Conservation (phyloP, 352 stramenopile species). For the Globisporangium irregulare region DNA sequence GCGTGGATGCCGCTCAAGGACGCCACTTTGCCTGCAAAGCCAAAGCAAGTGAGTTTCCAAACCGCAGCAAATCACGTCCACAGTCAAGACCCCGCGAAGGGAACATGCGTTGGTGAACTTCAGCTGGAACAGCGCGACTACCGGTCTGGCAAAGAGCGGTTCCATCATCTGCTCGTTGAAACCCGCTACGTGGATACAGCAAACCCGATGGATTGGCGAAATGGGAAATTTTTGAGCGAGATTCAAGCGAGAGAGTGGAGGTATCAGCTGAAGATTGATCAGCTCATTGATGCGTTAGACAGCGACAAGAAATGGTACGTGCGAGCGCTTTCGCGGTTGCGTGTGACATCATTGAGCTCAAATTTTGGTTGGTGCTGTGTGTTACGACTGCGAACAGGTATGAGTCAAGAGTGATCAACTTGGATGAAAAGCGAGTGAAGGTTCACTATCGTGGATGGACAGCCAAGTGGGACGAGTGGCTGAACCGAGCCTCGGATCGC, state of each 20-base stretch:
- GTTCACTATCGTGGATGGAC: slow-evolving; percentile 98
- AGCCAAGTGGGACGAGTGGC: slow-evolving; percentile 96
- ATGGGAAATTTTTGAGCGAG: slow-evolving; percentile 60
- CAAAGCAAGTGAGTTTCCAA: slow-evolving; percentile 9
- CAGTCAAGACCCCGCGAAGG: slow-evolving; percentile 1
- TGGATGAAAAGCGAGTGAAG: slow-evolving; percentile 52
- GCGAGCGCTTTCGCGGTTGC: neutral
- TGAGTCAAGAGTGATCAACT: slow-evolving; percentile 58
- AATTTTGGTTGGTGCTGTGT: neutral
- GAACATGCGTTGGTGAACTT: slow-evolving; percentile 35
- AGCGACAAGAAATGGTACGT: slow-evolving; percentile 72
- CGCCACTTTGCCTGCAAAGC: slow-evolving; percentile 13
- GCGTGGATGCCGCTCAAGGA: slow-evolving; percentile 43
- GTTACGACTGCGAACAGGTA: slow-evolving; percentile 27
- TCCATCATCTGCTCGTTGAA: slow-evolving; percentile 69
- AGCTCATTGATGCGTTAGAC: slow-evolving; percentile 76
- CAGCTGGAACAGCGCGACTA: slow-evolving; percentile 57
- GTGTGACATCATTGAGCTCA: neutral
- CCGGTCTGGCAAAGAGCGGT: slow-evolving; percentile 48
- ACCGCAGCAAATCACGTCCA: slow-evolving; percentile 10
- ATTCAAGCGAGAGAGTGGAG: slow-evolving; percentile 61
- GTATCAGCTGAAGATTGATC: slow-evolving; percentile 41
- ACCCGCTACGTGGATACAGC: slow-evolving; percentile 24
- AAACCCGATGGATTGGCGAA: slow-evolving; percentile 38
- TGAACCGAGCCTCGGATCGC: slow-evolving; percentile 83